Percentiles rank a stretch among this genome's conserved stretches.
Evolutionary conservation across 2,329 filamentous ascomycete species (phyloP).

Genomic region (Fusarium mundagurra): DNA sequence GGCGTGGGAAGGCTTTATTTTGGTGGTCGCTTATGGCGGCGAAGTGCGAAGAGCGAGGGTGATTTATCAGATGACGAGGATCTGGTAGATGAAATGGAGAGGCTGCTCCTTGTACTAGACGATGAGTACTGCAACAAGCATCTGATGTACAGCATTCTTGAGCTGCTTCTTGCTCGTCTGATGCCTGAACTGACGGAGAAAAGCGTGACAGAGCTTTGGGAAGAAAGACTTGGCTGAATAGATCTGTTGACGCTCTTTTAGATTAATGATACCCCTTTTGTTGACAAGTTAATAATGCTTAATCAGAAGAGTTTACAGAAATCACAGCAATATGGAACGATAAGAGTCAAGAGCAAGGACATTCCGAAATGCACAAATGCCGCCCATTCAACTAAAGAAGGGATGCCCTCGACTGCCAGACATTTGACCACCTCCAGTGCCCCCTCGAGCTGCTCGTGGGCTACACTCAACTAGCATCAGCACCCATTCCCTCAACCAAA

Average conservation of each 20-base stretch:
- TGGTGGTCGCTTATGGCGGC: constrained; percentile 50
- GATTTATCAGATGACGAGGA: constrained; percentile 47
- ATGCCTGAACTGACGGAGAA: constrained; percentile 85
- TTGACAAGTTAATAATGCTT: constrained; percentile 7
- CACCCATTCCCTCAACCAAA: not conserved
- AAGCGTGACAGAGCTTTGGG: constrained; percentile 76
- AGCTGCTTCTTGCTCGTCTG: constrained; percentile 81
- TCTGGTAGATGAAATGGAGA: constrained; percentile 68
- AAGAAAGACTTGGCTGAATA: constrained; percentile 68
- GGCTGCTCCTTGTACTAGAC: constrained; percentile 77
- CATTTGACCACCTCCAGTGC: constrained; percentile 5
- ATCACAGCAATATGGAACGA: not conserved
- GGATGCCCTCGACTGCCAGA: constrained; percentile 29
- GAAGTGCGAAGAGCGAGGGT: constrained; percentile 33
- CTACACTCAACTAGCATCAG: not conserved
- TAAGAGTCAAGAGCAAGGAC: constrained; percentile 35
- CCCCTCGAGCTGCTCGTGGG: not conserved
- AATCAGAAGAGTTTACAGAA: not conserved
- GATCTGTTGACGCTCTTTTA: constrained; percentile 14
- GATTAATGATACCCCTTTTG: constrained; percentile 36
- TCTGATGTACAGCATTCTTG: constrained; percentile 82
- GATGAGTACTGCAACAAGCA: constrained; percentile 95
- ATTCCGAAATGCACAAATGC: constrained; percentile 42
- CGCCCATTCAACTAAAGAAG: constrained; percentile 41
- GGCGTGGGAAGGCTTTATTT: constrained; percentile 62